Percentiles rank a stretch among this genome's conserved stretches.
Evolutionary conservation across 306 rosid species (phyloP).

Genomic region (Heteromeles arbutifolia): DNA sequence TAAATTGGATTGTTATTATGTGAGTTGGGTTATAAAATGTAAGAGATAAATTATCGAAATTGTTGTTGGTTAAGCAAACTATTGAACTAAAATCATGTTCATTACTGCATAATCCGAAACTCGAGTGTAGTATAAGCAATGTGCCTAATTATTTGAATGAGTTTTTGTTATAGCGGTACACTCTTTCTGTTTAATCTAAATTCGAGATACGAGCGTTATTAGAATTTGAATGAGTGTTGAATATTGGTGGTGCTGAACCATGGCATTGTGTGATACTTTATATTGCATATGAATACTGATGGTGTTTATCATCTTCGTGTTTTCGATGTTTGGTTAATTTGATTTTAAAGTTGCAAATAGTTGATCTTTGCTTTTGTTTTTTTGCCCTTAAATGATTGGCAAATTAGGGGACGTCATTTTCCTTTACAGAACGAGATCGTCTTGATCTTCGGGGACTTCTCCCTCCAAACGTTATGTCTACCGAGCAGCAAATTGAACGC

Average conservation of each 20-base stretch:
- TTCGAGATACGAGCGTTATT: neutral
- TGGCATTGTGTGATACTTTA: neutral
- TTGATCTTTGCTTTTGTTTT: neutral
- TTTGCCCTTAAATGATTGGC: neutral
- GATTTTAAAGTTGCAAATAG: neutral
- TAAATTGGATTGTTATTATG: neutral
- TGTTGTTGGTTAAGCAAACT: neutral
- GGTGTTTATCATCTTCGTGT: neutral
- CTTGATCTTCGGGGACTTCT: conserved; percentile 98
- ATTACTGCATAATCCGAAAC: neutral
- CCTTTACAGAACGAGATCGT: conserved; percentile 94
- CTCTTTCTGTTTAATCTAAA: neutral
- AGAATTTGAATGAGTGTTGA: neutral
- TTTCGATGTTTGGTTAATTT: neutral
- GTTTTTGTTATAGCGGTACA: neutral
- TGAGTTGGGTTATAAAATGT: neutral
- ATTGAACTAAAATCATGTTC: neutral
- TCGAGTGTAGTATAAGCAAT: neutral
- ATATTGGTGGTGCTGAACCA: neutral
- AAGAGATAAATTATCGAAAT: neutral
- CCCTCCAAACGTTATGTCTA: conserved; percentile 93
- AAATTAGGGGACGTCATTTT: conserved; percentile 89
- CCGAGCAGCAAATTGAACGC: conserved; percentile 84
- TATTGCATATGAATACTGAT: neutral
- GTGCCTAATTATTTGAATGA: neutral